Evolutionary conservation across 805 yeast species (phyloP), one percentile per base, ranked within the genome.

Genomic region (Cyberlindnera galapagoensis): DNA sequence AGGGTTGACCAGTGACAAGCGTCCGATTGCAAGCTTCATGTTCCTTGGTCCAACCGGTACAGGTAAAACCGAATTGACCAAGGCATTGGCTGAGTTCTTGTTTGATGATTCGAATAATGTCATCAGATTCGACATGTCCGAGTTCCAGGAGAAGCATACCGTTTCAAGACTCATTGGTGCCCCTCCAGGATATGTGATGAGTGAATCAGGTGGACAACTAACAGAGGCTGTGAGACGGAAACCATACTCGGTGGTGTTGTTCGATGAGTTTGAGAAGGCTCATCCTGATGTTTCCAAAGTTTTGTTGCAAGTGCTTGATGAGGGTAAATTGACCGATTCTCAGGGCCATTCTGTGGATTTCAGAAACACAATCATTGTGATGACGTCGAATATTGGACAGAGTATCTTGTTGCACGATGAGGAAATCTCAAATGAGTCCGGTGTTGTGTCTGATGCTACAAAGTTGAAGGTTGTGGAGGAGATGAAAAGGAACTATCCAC

Each of bases 21-120:
- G 97, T 40, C 98, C 98, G 6, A 88, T 90, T 48, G 97, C 97
- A 1, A 82, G 95, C 34, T 92, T 92, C 59, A 80, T 90, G 81
- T 92, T 92, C 59, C 66, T 92, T 44, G 98, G 98, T 15, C 97
- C 98, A 33, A 92, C 98, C 0, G 98, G 98, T 62, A 90, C 97
- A 0, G 98, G 98, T 62, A 90, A 90, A 59, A 92, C 98, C 1
- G 97, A 92, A 57, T 69, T 92, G 32, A 88, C 97, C 7, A 90
- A 92, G 57, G 79, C 94, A 1, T 69, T 90, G 36, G 95, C 97
- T 3, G 87, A 86, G 47, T 92, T 92, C 49, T 60, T 90, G 47
- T 92, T 92, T 60, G 92, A 87, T 51, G 90, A 90, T 56, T 86
- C 84, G 50, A 69, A 76, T 26, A 75, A 95, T 8, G 87, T 90